Evolutionary conservation across 2,329 filamentous ascomycete species (phyloP).

Genomic region (Neonectria neomacrospora): DNA sequence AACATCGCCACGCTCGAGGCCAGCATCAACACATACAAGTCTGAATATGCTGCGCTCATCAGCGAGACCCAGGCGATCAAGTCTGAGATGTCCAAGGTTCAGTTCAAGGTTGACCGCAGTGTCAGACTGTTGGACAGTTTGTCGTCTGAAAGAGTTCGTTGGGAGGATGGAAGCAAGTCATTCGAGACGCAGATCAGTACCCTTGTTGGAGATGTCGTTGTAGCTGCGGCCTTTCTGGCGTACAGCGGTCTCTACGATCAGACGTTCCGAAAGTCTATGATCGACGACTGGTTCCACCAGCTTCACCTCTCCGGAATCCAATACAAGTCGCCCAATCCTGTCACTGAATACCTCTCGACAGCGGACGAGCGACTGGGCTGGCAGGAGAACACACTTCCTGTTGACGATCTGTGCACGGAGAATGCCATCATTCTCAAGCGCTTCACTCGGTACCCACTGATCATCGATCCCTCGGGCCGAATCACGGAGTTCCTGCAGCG

Average conservation of each 20-base stretch:
- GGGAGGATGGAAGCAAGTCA: conserved; percentile 97
- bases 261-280: conserved; percentile 96
- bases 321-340: conserved; percentile 92
- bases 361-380: conserved; percentile 94
- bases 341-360: conserved; percentile 96
- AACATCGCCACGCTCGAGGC: conserved; percentile 85
- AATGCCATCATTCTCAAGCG: conserved; percentile 97
- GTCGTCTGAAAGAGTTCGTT: conserved; percentile 90
- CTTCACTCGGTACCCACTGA: conserved; percentile 97
- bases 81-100: conserved; percentile 92
- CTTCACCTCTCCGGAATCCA: conserved; percentile 91
- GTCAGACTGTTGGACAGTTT: conserved; percentile 93
- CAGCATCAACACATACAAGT: conserved; percentile 95
- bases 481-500: conserved; percentile 95
- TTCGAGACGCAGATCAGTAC: conserved; percentile 99
- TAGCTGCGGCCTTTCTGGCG: conserved; percentile 96
- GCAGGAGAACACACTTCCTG: conserved; percentile 93
- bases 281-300: conserved; percentile 97
- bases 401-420: conserved; percentile 97
- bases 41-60: conserved; percentile 93
- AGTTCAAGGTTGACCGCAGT: conserved; percentile 98
- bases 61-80: conserved; percentile 98
- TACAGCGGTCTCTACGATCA: conserved; percentile 98
- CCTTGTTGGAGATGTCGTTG: conserved; percentile 92
- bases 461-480: conserved; percentile 96